A percentile compares a stretch with the other conserved stretches of the same genome.
Conservation (phyloP, 768 basidiomycete species). For the Flagelloscypha sp. region DNA sequence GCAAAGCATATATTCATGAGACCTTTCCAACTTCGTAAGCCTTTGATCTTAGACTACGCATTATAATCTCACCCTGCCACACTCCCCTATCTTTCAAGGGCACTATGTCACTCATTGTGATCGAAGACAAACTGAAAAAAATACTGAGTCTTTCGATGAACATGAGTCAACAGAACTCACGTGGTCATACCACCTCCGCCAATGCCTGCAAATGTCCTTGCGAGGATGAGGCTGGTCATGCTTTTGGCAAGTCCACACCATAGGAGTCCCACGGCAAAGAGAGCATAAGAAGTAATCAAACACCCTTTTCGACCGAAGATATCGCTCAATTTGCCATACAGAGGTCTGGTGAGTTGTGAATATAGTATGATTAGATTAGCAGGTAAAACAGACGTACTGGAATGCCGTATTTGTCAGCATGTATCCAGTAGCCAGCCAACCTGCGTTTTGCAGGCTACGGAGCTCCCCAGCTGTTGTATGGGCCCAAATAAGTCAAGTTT, state of each 20-base stretch:
- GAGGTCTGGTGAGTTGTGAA: constrained; percentile 29
- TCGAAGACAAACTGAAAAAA: not conserved
- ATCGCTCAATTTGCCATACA: constrained; percentile 57
- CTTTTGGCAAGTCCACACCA: constrained; percentile 45
- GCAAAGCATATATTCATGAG: too few relatives aligned
- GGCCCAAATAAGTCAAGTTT: too few relatives aligned
- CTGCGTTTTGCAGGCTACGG: constrained; percentile 53
- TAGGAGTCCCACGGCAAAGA: constrained; percentile 48
- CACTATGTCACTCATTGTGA: constrained; percentile 32
- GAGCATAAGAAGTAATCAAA: constrained; percentile 43
- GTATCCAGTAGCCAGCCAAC: constrained; percentile 61
- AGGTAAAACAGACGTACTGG: constrained; percentile 32
- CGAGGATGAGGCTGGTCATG: constrained; percentile 45
- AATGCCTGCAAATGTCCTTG: constrained; percentile 48
- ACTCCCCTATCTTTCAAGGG: constrained; percentile 56
- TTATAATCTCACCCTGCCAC: constrained; percentile 47
- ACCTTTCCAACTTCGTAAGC: too few relatives aligned
- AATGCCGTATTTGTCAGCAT: constrained; percentile 53
- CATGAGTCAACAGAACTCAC: constrained; percentile 24
- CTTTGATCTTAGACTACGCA: not conserved
- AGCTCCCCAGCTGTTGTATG: too few relatives aligned
- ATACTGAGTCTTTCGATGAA: not conserved
- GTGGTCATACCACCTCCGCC: constrained; percentile 59
- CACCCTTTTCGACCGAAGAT: constrained; percentile 57
- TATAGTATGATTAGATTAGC: not conserved